Conservation (phyloP, 768 basidiomycete genomes). For the Podaxis pistillaris region DNA sequence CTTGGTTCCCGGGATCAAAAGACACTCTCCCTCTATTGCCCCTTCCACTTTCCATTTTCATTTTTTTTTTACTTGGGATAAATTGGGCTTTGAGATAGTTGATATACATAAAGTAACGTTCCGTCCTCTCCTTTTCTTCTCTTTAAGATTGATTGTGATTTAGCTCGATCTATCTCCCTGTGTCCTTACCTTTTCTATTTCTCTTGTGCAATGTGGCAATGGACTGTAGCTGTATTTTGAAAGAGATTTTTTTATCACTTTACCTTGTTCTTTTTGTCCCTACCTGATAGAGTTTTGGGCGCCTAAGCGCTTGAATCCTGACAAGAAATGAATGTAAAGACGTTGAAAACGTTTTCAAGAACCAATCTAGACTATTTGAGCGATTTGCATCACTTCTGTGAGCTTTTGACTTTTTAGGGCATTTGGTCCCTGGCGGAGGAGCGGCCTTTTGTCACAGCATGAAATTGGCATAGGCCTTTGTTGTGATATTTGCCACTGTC, state of each 20-base stretch:
- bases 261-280: neutral
- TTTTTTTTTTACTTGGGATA: slow-evolving; percentile 13
- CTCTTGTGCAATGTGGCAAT: slow-evolving; percentile 13
- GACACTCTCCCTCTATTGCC: neutral
- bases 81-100: slow-evolving; percentile 14
- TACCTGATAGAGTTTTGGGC: slow-evolving; percentile 15
- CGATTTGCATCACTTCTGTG: neutral
- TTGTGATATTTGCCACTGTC: neutral
- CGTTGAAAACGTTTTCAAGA: neutral
- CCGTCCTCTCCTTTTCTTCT: slow-evolving; percentile 2
- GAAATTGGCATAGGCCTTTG: neutral
- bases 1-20: neutral
- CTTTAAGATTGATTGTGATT: slow-evolving; percentile 4
- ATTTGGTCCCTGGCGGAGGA: slow-evolving; percentile 1
- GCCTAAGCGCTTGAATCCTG: slow-evolving; percentile 6
- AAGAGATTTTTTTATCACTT: slow-evolving; percentile 7
- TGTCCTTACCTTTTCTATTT: neutral
- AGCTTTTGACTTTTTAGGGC: slow-evolving; percentile 5
- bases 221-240: slow-evolving; percentile 15
- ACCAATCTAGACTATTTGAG: neutral
- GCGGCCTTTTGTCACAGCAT: neutral
- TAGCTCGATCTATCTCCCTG: neutral
- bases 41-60: slow-evolving; percentile 5
- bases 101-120: slow-evolving; percentile 12
- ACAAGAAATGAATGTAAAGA: neutral